A percentile compares a stretch with the other conserved stretches of the same genome.
These are phyloP conservation scores for Panaeolus papilionaceus DNA, from an alignment of 768 basidiomycete species.

Conservation along the genomic window DNA sequence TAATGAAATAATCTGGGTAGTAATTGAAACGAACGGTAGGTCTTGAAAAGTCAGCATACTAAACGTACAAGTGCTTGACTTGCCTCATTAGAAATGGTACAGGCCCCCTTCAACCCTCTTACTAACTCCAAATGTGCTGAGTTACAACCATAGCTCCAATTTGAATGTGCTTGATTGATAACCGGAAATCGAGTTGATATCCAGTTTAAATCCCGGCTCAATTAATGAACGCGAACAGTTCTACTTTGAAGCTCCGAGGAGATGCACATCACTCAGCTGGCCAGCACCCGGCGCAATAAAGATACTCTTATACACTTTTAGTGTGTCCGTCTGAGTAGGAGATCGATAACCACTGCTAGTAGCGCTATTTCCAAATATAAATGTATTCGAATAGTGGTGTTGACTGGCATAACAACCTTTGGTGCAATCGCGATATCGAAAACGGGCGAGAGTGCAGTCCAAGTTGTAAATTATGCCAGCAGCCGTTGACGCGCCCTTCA, in stretches of 20 bases:
- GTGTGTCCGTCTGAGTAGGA: neutral
- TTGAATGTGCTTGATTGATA: neutral
- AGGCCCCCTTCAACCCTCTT: neutral
- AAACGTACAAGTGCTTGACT: too few species aligned
- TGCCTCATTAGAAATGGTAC: too few species aligned
- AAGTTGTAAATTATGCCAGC: too few species aligned
- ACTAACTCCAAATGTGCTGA: neutral
- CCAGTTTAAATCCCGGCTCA: neutral
- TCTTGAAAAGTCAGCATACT: neutral
- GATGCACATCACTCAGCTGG: neutral
- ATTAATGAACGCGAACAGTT: neutral
- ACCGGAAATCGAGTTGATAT: neutral
- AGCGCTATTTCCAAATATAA: neutral
- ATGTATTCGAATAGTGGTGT: neutral
- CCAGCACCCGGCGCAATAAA: neutral
- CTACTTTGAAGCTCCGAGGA: conserved; percentile 1
- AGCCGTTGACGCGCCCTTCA: neutral
- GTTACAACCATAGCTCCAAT: neutral
- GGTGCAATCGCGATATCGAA: too few species aligned
- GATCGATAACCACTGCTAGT: neutral
- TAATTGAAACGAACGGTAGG: neutral
- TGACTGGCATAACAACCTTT: too few species aligned
- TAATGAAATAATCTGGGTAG: neutral
- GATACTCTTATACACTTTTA: neutral
- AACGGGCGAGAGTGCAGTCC: too few species aligned